Base-by-base conservation (phyloP, 2,329 filamentous ascomycete genomes). In the Biscogniauxia sp. region DNA sequence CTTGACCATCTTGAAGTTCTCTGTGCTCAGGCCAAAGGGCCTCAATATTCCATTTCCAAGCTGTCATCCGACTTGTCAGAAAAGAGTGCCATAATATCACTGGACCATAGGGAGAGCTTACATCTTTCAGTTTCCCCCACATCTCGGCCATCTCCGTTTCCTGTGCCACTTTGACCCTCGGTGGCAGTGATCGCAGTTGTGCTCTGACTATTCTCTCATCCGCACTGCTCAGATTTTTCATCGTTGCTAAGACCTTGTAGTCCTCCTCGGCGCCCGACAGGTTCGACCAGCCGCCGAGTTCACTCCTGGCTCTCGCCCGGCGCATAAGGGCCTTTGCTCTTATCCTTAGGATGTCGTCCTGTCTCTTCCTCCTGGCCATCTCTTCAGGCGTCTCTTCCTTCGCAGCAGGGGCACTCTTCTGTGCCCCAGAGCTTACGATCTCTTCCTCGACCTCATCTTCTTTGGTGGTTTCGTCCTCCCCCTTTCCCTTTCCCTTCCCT, bases 1-100 rank as follows among this genome's bases (percentile, higher is more conserved):
- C 76, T 97, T 92, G 26, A 90, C 87, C 82, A 98, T 96, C 65
- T 97, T 88, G 73, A 99, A 98, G 74, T 96, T 97, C 53, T 96
- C 89, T 11, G 95, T 98, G 61, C 90, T 96, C 67, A 99, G 77
- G 1, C 95, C 95, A 79, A 98, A 98, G 0, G 94, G 94, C 73
- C 91, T 96, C 55, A 99, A 75, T 17, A 99, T 86, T 1, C 93
- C 92, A 73, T 99, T 97, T 0, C 95, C 95, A 62, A 99, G 79
- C 76, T 91, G 62, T 28, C n/a, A 53, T 32, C 11, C 20, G 9
- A 37, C 55, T 9, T 3, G 54, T 69, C 17, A 70, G 64, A 45
- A 54, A 11, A 28, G 20, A 15, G 15, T 8, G 6, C 19, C 11
- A 5, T 19, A 2, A 19, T 52, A 23, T 20, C 17, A 20, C 54